Conservation (phyloP, 768 basidiomycete genomes). For the Suillus decipiens region DNA sequence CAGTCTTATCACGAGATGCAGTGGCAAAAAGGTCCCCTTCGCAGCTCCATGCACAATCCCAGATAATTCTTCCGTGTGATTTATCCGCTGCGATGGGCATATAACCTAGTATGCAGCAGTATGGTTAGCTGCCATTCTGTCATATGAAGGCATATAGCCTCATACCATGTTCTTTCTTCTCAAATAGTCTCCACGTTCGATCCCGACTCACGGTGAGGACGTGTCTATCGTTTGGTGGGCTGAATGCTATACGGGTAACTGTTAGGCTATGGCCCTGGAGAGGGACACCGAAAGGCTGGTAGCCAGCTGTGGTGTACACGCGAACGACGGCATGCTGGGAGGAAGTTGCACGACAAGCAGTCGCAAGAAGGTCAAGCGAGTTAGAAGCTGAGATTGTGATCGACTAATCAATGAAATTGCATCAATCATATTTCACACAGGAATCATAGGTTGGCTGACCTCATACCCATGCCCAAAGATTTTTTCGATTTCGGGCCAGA, state of each 20-base stretch:
- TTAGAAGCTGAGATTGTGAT: conserved; percentile 80
- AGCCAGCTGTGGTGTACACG: conserved; percentile 72
- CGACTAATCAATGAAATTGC: conserved; percentile 48
- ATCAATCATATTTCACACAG: conserved; percentile 1
- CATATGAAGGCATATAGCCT: neutral
- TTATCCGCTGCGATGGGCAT: conserved; percentile 68
- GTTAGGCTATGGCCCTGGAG: conserved; percentile 86
- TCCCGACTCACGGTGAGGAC: conserved; percentile 90
- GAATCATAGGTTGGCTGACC: conserved; percentile 42
- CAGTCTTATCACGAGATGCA: conserved; percentile 94
- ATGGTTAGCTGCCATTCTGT: conserved; percentile 4
- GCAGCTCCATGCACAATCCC: conserved; percentile 89
- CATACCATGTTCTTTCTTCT: conserved; percentile 46
- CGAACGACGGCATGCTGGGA: conserved; percentile 90
- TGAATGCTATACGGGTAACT: conserved; percentile 88
- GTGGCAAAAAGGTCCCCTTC: conserved; percentile 86
- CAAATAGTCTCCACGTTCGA: conserved; percentile 86
- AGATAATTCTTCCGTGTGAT: conserved; percentile 90
- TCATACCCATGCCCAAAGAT: conserved; percentile 98
- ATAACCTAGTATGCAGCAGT: conserved; percentile 50
- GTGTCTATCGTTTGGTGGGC: conserved; percentile 69
- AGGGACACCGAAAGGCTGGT: conserved; percentile 69
- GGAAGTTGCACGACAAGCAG: conserved; percentile 87
- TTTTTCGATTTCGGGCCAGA: conserved; percentile 98
- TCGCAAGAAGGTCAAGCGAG: conserved; percentile 71